A percentile compares a stretch with the other conserved stretches of the same genome.
phyloP scores from a whole-genome alignment of 2,329 filamentous ascomycete species.

The Trematosphaeria pertusa region DNA sequence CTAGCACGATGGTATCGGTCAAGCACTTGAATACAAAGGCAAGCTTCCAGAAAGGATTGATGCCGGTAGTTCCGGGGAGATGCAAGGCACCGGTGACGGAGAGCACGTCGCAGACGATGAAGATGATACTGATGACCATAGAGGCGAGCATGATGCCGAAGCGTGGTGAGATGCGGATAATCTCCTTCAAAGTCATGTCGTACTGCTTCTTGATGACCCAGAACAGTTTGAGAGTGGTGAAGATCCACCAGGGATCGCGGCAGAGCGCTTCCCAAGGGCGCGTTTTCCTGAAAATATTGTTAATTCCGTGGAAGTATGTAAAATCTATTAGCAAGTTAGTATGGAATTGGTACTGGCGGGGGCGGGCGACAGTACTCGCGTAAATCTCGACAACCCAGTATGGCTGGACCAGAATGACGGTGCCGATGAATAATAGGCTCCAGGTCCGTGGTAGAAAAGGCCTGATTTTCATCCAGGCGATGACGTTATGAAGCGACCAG shows the following conservation, averaged over 20 bases:
- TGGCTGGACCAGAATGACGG: constrained; percentile 64
- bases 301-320: constrained; percentile 66
- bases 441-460: constrained; percentile 62
- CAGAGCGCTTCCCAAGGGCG: constrained; percentile 67
- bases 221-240: constrained; percentile 65
- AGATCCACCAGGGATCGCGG: constrained; percentile 73
- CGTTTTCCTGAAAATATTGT: constrained; percentile 61
- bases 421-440: constrained; percentile 64
- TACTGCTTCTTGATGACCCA: constrained; percentile 70
- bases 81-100: constrained; percentile 62
- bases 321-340: constrained; percentile 52
- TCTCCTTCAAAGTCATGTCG: constrained; percentile 63
- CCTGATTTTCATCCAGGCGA: constrained; percentile 71
- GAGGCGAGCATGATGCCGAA: constrained; percentile 68
- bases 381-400: constrained; percentile 72
- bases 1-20: constrained; percentile 70
- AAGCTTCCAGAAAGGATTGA: constrained; percentile 72
- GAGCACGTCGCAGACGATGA: constrained; percentile 67
- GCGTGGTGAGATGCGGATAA: constrained; percentile 67
- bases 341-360: no score
- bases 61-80: constrained; percentile 55
- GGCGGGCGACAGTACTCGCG: constrained; percentile 49
- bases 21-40: constrained; percentile 72
- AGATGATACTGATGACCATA: constrained; percentile 67
- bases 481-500: constrained; percentile 70